Percentiles rank a stretch among this genome's conserved stretches.
Conservation (phyloP, 140 eudicot genomes). For the Flaveria floridana region DNA sequence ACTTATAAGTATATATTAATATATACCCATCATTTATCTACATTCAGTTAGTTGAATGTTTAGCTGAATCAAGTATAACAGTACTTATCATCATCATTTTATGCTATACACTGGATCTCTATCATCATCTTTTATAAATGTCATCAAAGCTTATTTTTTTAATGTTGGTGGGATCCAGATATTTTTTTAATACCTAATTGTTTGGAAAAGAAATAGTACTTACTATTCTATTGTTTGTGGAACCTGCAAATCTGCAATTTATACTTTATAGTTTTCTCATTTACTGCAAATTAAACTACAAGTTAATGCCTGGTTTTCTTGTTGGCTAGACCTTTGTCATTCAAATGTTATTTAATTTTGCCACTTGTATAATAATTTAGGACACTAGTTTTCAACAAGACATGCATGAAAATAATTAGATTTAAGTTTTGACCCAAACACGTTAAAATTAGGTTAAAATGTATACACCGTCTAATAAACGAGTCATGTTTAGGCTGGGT, state of each 20-base stretch:
- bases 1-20: neutral
- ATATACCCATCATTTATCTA: neutral
- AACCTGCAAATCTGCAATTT: slow-evolving; percentile 36
- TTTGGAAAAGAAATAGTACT: slow-evolving; percentile 18
- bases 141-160: slow-evolving; percentile 16
- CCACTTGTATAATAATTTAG: neutral
- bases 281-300: slow-evolving; percentile 21
- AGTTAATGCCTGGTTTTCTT: slow-evolving; percentile 25
- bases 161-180: slow-evolving; percentile 31
- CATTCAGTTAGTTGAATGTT: slow-evolving; percentile 7
- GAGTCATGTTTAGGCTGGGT: neutral
- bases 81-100: neutral
- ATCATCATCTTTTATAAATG: slow-evolving; percentile 18
- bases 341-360: neutral
- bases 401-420: neutral
- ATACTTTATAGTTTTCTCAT: slow-evolving; percentile 20
- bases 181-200: neutral
- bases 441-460: too few species aligned
- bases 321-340: slow-evolving; percentile 27
- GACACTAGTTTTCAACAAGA: neutral
- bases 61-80: neutral
- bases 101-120: slow-evolving; percentile 4
- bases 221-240: slow-evolving; percentile 18
- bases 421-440: neutral
- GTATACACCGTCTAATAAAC: neutral